Percentiles rank a stretch among this genome's conserved stretches.
These are phyloP conservation scores for Coemansia sp. DNA, from an alignment of 192 early-diverging fungal species.

Conservation along the genomic window DNA sequence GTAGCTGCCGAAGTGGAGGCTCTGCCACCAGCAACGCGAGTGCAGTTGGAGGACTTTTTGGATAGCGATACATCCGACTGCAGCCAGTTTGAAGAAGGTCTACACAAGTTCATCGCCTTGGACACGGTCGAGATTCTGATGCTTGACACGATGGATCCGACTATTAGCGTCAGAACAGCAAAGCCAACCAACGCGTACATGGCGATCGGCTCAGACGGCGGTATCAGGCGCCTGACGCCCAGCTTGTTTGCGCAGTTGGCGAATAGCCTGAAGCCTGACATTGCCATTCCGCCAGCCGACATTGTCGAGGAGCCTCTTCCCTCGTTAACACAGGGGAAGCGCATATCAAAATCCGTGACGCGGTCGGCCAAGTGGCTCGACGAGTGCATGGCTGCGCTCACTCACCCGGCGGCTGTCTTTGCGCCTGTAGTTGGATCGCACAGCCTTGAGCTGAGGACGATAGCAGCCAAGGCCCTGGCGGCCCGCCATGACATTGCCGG, in stretches of 20 bases:
- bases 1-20: constrained; percentile 37
- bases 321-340: constrained; percentile 47
- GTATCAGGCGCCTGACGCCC: constrained; percentile 34
- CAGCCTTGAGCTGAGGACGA: constrained; percentile 41
- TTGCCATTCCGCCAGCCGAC: constrained; percentile 49
- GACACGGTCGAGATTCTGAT: constrained; percentile 29
- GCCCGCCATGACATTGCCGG: constrained; percentile 30
- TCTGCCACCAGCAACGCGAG: constrained; percentile 42
- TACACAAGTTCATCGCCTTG: constrained; percentile 37
- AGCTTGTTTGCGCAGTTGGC: constrained; percentile 34
- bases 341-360: constrained; percentile 51
- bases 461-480: constrained; percentile 25
- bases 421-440: constrained; percentile 53
- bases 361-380: constrained; percentile 53
- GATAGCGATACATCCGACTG: constrained; percentile 19
- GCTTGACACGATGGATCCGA: constrained; percentile 50
- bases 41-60: constrained; percentile 56
- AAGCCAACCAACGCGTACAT: constrained; percentile 43
- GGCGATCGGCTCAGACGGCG: constrained; percentile 50
- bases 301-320: constrained; percentile 46
- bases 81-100: constrained; percentile 16
- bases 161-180: constrained; percentile 18
- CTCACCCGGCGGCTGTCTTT: constrained; percentile 36
- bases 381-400: constrained; percentile 29
- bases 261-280: constrained; percentile 38